phyloP scores from a whole-genome alignment of 2,329 filamentous ascomycete genomes.

The Diaporthe batatas region DNA sequence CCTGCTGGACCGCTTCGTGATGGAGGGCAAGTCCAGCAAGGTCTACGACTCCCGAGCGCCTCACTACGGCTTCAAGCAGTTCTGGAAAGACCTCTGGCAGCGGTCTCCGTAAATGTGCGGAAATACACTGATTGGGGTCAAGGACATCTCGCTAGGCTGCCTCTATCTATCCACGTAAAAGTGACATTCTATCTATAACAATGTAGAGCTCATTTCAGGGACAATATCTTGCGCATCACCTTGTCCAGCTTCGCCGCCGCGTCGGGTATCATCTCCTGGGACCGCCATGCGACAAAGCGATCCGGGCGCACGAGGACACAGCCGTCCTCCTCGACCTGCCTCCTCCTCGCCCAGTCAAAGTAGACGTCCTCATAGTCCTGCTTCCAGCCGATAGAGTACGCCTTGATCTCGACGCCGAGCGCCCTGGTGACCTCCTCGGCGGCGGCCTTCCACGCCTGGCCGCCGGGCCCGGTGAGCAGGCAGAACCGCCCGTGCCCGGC shows the following conservation, averaged over 20 bases:
- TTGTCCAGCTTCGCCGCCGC: constrained; percentile 44
- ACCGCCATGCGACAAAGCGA: constrained; percentile 68
- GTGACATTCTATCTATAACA: constrained; percentile 21
- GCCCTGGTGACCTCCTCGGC: constrained; percentile 54
- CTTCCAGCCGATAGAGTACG: constrained; percentile 67
- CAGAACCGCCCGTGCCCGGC: constrained; percentile 67
- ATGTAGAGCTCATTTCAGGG: constrained; percentile 15
- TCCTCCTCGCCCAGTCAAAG: constrained; percentile 67
- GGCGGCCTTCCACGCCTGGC: constrained; percentile 66
- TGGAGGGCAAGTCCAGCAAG: constrained; percentile 63
- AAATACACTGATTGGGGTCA: background rate
- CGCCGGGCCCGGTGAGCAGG: constrained; percentile 68
- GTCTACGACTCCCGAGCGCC: constrained; percentile 81
- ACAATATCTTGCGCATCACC: constrained; percentile 44
- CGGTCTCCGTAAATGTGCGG: constrained; percentile 6
- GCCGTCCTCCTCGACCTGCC: constrained; percentile 69
- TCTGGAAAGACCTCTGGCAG: constrained; percentile 85
- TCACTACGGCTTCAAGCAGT: constrained; percentile 88
- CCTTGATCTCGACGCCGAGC: constrained; percentile 61
- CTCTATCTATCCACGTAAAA: background rate
- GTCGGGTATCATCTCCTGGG: constrained; percentile 36
- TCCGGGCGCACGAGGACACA: constrained; percentile 71
- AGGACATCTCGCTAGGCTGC: background rate
- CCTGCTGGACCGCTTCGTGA: constrained; percentile 72
- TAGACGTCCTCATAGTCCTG: constrained; percentile 74